Evolutionary conservation across 768 basidiomycete species (phyloP), one percentile per base, ranked within the genome.

Genomic region (Podaxis mareebaensis): DNA sequence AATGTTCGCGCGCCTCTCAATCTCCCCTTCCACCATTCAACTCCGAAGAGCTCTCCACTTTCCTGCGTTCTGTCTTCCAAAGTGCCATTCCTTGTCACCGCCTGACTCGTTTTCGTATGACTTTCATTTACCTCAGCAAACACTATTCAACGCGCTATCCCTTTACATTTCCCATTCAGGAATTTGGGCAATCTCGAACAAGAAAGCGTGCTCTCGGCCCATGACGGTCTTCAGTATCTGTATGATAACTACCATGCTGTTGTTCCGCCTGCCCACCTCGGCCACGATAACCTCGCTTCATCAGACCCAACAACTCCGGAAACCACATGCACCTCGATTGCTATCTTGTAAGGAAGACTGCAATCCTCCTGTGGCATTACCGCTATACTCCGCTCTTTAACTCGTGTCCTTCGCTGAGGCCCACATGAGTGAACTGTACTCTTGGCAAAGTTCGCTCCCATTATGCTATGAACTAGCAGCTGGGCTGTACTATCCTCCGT

Each of bases 181-280:
- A 68, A 22, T 66, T 70, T 57, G 49, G 5, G 51, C 59, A 10
- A 64, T 70, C 30, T 65, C 65, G 33, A 66, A 70, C 20, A 65
- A 51, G 57, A 24, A 61, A 7, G 51, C 67, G 28, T 64, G 67
- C 15, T 58, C 55, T 46, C 61, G 66, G 2, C 63, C 66, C 26
- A 66, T 65, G 20, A 38, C 39, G 8, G 62, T 67, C 17, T 69
- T 69, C 20, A 5, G 5, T 12, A n/a, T 33, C 3, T n/a, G 30
- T 10, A 33, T 84, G 60, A 70, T 79, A 54, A 84, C 81, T 4
- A 83, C 79, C 5, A 67, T 80, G 40, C 77, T 77, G 22, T 78
- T 78, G 4, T 66, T 79, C 40, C 15, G 33, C 2, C 33, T 10
- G 8, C 8, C 33, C 8, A 33, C 33, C 8, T 33, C 1, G 33